phyloP scores from a whole-genome alignment of 2,329 filamentous ascomycete species.

The Fusarium sp. region DNA sequence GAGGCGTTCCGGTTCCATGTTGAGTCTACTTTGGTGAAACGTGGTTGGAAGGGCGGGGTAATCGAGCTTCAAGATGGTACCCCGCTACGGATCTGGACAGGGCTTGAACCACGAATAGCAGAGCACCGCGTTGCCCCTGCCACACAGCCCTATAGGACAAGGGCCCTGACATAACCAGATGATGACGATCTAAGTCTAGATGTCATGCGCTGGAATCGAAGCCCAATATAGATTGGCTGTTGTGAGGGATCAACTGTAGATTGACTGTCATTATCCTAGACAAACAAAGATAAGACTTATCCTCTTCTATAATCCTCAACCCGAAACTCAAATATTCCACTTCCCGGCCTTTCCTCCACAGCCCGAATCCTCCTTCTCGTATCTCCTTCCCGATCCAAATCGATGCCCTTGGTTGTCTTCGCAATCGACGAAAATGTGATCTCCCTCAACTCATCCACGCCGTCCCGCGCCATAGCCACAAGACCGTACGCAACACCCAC shows the following conservation, averaged over 20 bases:
- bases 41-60: neutral
- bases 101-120: too few relatives aligned
- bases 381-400: neutral
- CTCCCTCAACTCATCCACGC: conserved; percentile 30
- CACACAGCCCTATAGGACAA: too few relatives aligned
- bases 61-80: neutral
- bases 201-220: too few relatives aligned
- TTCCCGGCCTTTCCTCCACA: neutral
- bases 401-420: conserved; percentile 7
- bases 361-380: neutral
- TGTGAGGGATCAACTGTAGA: too few relatives aligned
- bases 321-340: conserved; percentile 10
- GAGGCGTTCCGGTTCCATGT: neutral
- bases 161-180: too few relatives aligned
- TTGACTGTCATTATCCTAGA: neutral
- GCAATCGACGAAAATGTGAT: conserved; percentile 34
- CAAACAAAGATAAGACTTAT: accelerated
- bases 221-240: too few relatives aligned
- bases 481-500: conserved; percentile 26
- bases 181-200: too few relatives aligned
- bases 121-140: too few relatives aligned
- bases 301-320: neutral
- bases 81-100: neutral
- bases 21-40: neutral
- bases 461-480: conserved; percentile 29